Evolutionary conservation across 2,329 filamentous ascomycete genomes (phyloP).

Genomic region (Talaromyces sp.): DNA sequence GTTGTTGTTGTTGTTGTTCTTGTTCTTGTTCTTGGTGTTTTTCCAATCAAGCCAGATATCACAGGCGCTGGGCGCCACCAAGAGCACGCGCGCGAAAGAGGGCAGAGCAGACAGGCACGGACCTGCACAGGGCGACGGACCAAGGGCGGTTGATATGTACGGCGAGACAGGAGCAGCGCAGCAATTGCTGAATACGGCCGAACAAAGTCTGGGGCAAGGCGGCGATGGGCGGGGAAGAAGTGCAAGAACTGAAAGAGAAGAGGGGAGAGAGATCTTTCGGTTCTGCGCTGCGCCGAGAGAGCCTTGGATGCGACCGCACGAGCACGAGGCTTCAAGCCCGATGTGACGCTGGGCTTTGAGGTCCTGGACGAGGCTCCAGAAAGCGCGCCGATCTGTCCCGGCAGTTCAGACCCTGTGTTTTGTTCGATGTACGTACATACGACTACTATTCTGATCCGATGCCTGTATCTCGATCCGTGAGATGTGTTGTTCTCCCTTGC

Average conservation of each 20-base stretch:
- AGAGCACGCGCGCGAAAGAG: background rate
- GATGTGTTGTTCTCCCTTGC: background rate
- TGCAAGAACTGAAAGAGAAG: too few relatives aligned
- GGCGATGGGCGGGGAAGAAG: background rate
- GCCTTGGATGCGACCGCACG: constrained; percentile 12
- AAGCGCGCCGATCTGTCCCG: background rate
- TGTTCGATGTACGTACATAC: background rate
- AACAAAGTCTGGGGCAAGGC: background rate
- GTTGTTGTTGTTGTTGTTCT: background rate
- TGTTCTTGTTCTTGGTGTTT: background rate
- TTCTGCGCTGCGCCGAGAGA: background rate
- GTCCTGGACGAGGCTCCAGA: constrained; percentile 4
- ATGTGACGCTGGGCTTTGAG: constrained; percentile 13
- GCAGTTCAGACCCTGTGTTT: background rate
- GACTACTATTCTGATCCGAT: background rate
- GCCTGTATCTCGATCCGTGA: background rate
- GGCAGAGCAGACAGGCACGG: background rate
- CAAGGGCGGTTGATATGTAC: background rate
- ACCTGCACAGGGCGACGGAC: background rate
- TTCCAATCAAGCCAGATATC: background rate
- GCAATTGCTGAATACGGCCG: background rate
- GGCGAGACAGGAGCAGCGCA: background rate
- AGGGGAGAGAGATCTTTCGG: background rate
- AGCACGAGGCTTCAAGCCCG: constrained; percentile 10
- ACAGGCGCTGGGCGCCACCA: background rate